A percentile compares a stretch with the other conserved stretches of the same genome.
These are phyloP conservation scores for Tetradesmus obliquus DNA, from an alignment of 139 green algal genomes.

Conservation along the genomic window DNA sequence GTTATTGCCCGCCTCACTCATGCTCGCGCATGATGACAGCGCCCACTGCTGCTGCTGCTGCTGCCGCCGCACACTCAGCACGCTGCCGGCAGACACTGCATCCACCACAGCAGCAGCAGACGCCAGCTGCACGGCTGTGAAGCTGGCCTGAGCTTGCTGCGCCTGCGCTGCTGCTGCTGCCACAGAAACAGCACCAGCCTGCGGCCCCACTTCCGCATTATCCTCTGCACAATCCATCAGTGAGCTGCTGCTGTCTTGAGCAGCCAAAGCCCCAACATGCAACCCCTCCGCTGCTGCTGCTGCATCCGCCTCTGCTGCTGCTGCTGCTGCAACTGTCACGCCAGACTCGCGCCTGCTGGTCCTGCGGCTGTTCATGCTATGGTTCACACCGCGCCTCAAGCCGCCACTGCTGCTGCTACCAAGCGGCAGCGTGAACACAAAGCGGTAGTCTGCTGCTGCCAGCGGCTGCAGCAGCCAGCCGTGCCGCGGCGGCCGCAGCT, in stretches of 20 bases:
- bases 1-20: neutral
- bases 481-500: neutral
- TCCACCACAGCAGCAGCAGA: neutral
- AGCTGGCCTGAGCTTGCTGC: neutral
- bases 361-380: no score
- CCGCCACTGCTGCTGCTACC: neutral
- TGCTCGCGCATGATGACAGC: neutral
- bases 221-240: neutral
- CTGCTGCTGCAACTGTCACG: neutral
- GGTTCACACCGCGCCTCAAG: neutral
- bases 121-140: neutral
- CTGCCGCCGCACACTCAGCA: neutral
- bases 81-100: neutral
- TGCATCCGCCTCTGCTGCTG: neutral
- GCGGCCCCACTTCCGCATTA: neutral
- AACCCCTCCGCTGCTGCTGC: neutral
- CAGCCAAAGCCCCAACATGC: neutral
- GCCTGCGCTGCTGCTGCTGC: neutral
- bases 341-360: neutral
- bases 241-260: neutral
- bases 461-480: neutral
- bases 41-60: neutral
- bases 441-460: neutral
- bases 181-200: neutral
- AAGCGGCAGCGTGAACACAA: neutral